Percentiles rank a stretch among this genome's conserved stretches.
phyloP scores from a whole-genome alignment of 164 flowering plant species.

The Brasenia schreberi region DNA sequence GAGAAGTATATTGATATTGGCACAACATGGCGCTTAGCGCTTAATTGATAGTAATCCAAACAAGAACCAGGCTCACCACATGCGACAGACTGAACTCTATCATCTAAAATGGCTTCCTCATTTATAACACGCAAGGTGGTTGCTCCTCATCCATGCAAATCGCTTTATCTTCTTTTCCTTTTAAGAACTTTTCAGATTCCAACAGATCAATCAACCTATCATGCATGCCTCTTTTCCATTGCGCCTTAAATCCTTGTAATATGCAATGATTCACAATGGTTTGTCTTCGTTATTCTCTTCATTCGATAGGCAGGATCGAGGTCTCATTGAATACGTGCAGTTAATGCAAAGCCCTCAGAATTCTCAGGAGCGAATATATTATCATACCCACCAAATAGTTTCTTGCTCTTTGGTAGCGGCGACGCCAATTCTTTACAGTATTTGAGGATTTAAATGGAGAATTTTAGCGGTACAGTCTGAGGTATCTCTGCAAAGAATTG shows the following conservation, averaged over 20 bases:
- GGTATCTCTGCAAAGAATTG: neutral
- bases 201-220: neutral
- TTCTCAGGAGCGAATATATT: neutral
- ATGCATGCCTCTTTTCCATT: neutral
- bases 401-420: neutral
- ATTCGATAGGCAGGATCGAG: neutral
- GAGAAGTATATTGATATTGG: too few species aligned
- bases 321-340: neutral
- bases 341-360: neutral
- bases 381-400: neutral
- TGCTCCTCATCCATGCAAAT: neutral
- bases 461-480: neutral
- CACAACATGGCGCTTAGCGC: too few species aligned
- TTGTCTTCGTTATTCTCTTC: neutral
- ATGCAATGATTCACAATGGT: neutral
- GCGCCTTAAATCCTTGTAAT: neutral
- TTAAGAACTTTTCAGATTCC: neutral
- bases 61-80: neutral
- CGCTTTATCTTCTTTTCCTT: neutral
- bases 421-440: neutral
- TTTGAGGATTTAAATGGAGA: neutral
- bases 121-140: neutral
- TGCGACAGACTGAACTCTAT: neutral
- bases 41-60: neutral
- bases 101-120: neutral